Conservation (phyloP, 495 filamentous ascomycete genomes). For the Parachaetomium inaequale region DNA sequence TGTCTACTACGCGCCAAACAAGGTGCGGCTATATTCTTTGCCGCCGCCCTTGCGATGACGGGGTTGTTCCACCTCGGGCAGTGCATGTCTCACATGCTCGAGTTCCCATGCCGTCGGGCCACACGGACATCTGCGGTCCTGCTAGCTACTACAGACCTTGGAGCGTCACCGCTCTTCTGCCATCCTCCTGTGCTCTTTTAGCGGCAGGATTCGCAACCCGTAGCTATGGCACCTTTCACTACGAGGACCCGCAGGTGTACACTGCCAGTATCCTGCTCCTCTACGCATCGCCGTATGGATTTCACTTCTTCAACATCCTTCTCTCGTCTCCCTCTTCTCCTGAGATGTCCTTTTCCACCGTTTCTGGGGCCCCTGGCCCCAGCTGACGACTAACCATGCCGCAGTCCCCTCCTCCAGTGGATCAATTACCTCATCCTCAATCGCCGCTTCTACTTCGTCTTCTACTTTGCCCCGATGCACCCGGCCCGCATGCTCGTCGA, state of each 20-base stretch:
- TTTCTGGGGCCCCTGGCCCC: neutral
- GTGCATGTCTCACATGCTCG: neutral
- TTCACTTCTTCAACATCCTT: neutral
- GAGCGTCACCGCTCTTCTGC: neutral
- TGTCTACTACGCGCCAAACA: neutral
- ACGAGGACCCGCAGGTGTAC: neutral
- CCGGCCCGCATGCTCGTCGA: neutral
- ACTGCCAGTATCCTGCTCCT: neutral
- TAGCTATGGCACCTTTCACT: neutral
- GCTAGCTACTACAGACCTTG: neutral
- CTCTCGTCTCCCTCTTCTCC: neutral
- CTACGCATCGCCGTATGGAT: neutral
- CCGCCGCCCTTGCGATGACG: neutral
- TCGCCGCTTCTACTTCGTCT: neutral
- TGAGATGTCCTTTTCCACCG: neutral
- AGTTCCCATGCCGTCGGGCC: no score
- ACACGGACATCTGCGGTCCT: neutral
- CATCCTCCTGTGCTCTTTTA: neutral
- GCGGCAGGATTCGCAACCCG: neutral
- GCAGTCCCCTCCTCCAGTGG: neutral
- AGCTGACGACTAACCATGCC: neutral
- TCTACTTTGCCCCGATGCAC: conserved; percentile 2
- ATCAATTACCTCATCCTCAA: neutral
- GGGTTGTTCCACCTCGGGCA: neutral
- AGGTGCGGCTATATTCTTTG: neutral